Evolutionary conservation across 768 basidiomycete species (phyloP).

Genomic region (Tricholomella constricta): DNA sequence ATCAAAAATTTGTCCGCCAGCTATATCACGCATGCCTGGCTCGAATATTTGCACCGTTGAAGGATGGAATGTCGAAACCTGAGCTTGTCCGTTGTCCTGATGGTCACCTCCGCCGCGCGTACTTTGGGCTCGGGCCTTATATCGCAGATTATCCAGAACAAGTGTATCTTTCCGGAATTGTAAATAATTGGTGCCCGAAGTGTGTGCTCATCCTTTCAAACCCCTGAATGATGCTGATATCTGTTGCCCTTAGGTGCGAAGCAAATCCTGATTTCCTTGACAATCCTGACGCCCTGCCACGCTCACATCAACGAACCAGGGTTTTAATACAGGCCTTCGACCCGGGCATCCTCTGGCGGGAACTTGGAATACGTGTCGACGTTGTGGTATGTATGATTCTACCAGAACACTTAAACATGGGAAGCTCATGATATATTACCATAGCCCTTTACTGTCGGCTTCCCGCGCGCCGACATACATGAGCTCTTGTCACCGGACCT

Average conservation of each 20-base stretch:
- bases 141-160: slow-evolving; percentile 43
- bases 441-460: not conserved
- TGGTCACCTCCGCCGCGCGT: slow-evolving; percentile 31
- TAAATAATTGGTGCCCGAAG: slow-evolving; percentile 23
- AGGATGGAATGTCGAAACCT: slow-evolving; percentile 25
- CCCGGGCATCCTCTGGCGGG: slow-evolving; percentile 31
- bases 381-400: slow-evolving; percentile 32
- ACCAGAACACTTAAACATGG: too few species aligned
- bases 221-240: not conserved
- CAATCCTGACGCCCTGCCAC: slow-evolving; percentile 12
- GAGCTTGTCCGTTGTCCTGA: slow-evolving; percentile 31
- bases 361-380: slow-evolving; percentile 34
- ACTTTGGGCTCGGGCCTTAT: slow-evolving; percentile 34
- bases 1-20: slow-evolving; percentile 19
- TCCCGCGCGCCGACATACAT: slow-evolving; percentile 28
- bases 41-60: slow-evolving; percentile 17
- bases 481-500: slow-evolving; percentile 30
- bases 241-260: slow-evolving; percentile 21
- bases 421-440: too few species aligned
- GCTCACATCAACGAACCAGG: slow-evolving; percentile 25
- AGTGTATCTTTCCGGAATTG: slow-evolving; percentile 26
- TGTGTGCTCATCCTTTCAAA: slow-evolving; percentile 12
- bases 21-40: slow-evolving; percentile 25
- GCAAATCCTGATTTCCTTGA: slow-evolving; percentile 22
- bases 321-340: slow-evolving; percentile 26